Percentiles rank a stretch among this genome's conserved stretches.
Conservation (phyloP, 2,329 filamentous ascomycete genomes). For the Orbilia blumenaviensis region DNA sequence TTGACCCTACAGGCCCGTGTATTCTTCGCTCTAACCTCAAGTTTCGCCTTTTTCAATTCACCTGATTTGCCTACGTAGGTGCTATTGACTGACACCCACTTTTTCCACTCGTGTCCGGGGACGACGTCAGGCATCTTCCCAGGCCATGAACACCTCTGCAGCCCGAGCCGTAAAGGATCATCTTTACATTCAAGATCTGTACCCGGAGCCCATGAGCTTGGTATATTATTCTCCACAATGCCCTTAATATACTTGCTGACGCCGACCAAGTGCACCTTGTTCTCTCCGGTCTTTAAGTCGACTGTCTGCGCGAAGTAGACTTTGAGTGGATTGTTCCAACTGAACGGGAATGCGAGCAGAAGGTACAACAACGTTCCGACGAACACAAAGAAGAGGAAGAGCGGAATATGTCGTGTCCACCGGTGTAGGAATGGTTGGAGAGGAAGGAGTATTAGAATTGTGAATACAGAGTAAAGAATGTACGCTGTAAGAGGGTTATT, state of each 20-base stretch:
- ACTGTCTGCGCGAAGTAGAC: constrained; percentile 85
- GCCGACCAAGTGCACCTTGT: constrained; percentile 75
- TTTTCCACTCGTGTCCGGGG: constrained; percentile 62
- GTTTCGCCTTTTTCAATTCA: constrained; percentile 63
- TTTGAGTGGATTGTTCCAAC: constrained; percentile 79
- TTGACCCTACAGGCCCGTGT: constrained; percentile 80
- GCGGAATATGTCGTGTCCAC: constrained; percentile 81
- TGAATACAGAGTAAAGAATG: constrained; percentile 65
- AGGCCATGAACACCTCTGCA: constrained; percentile 75
- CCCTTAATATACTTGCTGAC: constrained; percentile 72
- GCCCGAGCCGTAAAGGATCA: constrained; percentile 63
- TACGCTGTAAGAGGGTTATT: constrained; percentile 58
- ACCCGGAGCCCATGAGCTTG: constrained; percentile 60
- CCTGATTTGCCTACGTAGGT: constrained; percentile 61
- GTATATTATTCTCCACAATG: constrained; percentile 66
- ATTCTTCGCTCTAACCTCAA: constrained; percentile 76
- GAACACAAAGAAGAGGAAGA: constrained; percentile 78
- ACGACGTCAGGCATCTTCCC: constrained; percentile 74
- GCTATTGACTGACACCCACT: constrained; percentile 75
- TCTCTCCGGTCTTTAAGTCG: constrained; percentile 71
- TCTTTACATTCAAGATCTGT: constrained; percentile 73
- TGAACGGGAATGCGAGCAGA: constrained; percentile 87
- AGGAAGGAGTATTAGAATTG: constrained; percentile 77
- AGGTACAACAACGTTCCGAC: constrained; percentile 83
- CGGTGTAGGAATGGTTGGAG: constrained; percentile 86